Evolutionary conservation across 2,329 filamentous ascomycete species (phyloP).

Genomic region (Davidsoniella eucalypti): DNA sequence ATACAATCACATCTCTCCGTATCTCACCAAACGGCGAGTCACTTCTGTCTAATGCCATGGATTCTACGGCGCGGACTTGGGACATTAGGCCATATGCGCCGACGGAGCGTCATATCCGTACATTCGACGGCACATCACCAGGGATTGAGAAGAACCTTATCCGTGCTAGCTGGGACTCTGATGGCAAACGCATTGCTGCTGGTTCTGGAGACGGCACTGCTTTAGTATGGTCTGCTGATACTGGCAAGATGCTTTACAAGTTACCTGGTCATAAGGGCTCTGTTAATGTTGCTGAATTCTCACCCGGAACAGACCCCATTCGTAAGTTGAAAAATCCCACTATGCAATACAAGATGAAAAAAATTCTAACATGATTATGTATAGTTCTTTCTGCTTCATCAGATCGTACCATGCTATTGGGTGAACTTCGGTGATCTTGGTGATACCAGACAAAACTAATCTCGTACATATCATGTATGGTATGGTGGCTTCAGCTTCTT

Average conservation of each 20-base stretch:
- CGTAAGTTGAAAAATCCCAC: conserved; percentile 40
- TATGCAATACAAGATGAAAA: background rate
- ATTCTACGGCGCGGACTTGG: conserved; percentile 88
- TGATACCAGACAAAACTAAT: background rate
- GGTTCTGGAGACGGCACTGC: conserved; percentile 83
- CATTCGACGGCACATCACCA: conserved; percentile 78
- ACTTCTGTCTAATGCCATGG: conserved; percentile 81
- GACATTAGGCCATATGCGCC: conserved; percentile 91
- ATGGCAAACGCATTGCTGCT: conserved; percentile 73
- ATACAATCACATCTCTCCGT: conserved; percentile 77
- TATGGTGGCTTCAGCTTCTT: no score
- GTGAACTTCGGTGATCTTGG: conserved; percentile 39
- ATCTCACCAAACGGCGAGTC: conserved; percentile 90
- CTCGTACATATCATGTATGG: no score
- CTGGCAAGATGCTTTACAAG: conserved; percentile 86
- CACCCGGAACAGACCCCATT: conserved; percentile 68
- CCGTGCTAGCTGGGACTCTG: conserved; percentile 74
- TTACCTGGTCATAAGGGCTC: conserved; percentile 88
- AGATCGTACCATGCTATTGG: conserved; percentile 71
- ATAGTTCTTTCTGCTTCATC: conserved; percentile 79
- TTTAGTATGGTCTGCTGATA: conserved; percentile 76
- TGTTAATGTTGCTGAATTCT: conserved; percentile 88
- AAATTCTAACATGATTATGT: conserved; percentile 19
- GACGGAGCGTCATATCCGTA: conserved; percentile 65
- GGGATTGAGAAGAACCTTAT: conserved; percentile 87